These are phyloP conservation scores for Cenchrus purpureus DNA, from an alignment of 176 grass and related monocot genomes.

Conservation along the genomic window DNA sequence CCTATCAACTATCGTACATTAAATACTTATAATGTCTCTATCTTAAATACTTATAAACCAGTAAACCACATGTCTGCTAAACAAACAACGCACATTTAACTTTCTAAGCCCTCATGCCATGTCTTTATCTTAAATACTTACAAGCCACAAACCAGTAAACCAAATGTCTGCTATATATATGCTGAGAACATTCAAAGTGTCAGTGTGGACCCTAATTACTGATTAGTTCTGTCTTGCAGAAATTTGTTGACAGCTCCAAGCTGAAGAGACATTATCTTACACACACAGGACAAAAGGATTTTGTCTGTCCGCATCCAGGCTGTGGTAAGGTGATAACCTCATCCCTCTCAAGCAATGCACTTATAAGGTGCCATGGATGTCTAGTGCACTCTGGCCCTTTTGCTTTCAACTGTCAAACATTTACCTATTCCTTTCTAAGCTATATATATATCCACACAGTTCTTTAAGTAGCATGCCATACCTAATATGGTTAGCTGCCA, in stretches of 20 bases:
- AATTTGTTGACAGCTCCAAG: slow-evolving; percentile 93
- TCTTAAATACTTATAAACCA: background rate
- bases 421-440: background rate
- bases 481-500: slow-evolving; percentile 12
- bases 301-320: slow-evolving; percentile 72
- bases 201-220: background rate
- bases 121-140: background rate
- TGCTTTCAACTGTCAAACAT: background rate
- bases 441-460: background rate
- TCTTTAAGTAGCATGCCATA: background rate
- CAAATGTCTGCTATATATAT: background rate
- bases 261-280: slow-evolving; percentile 86
- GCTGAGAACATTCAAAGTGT: background rate
- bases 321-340: slow-evolving; percentile 76
- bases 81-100: background rate
- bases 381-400: background rate
- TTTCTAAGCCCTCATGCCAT: background rate
- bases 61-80: background rate
- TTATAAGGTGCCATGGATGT: slow-evolving; percentile 5
- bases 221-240: slow-evolving; percentile 54
- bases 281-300: slow-evolving; percentile 92
- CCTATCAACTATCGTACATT: background rate
- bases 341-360: background rate
- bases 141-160: background rate
- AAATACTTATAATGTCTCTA: background rate